A percentile compares a stretch with the other conserved stretches of the same genome.
Conservation (phyloP, 331 rosid species). For the Cucumis variabilis region DNA sequence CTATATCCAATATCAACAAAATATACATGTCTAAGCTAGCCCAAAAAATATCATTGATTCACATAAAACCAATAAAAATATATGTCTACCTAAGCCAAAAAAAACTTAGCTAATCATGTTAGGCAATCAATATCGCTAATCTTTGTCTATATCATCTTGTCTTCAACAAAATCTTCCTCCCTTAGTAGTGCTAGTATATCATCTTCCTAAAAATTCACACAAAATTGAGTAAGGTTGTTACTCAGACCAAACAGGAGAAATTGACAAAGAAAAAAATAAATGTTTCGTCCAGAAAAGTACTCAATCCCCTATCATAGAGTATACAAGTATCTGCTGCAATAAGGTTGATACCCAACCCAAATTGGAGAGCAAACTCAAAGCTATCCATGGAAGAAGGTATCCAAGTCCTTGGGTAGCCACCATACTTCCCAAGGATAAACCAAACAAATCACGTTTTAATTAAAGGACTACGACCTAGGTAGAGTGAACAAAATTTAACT, state of each 20-base stretch:
- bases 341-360: too few species aligned
- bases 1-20: too few species aligned
- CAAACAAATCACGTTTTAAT: constrained; percentile 75
- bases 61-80: too few species aligned
- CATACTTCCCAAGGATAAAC: constrained; percentile 68
- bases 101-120: too few species aligned
- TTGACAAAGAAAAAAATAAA: too few species aligned
- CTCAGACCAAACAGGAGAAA: not conserved
- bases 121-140: constrained; percentile 75
- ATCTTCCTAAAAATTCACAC: constrained; percentile 57
- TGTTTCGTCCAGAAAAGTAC: too few species aligned
- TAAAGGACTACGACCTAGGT: constrained; percentile 72
- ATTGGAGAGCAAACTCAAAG: constrained; percentile 86
- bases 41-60: too few species aligned
- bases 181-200: constrained; percentile 72
- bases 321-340: too few species aligned
- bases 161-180: constrained; percentile 84
- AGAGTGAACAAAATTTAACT: not conserved
- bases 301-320: too few species aligned
- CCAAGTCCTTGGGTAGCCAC: constrained; percentile 79
- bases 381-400: constrained; percentile 73
- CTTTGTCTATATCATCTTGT: constrained; percentile 74
- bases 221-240: not conserved
- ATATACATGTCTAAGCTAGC: too few species aligned
- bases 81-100: too few species aligned